phyloP scores from a whole-genome alignment of 1,284 basidiomycete species.

The Naganishia liquefaciens region DNA sequence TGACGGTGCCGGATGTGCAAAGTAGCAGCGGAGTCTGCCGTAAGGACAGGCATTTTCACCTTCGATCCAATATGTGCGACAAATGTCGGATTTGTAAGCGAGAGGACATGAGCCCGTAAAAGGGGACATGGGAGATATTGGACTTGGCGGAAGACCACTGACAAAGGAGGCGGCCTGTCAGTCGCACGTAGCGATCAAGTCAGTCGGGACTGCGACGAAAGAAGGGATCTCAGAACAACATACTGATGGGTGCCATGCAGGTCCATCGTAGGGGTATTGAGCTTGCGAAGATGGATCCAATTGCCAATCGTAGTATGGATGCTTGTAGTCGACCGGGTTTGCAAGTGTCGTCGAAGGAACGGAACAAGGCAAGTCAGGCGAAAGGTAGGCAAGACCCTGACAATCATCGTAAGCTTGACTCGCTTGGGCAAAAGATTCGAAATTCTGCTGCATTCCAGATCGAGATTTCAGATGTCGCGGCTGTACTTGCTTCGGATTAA shows the following conservation, averaged over 20 bases:
- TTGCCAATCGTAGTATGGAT: neutral
- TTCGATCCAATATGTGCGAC: constrained; percentile 21
- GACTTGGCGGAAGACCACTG: neutral
- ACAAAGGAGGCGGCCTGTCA: too few species aligned
- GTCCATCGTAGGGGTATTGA: neutral
- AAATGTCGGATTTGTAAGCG: constrained; percentile 24
- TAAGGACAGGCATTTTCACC: constrained; percentile 12
- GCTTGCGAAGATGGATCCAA: neutral
- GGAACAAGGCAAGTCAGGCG: neutral
- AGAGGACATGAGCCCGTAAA: neutral
- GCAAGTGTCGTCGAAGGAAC: neutral
- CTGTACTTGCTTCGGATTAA: neutral
- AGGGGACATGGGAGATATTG: too few species aligned
- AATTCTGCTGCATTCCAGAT: neutral
- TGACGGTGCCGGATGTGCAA: constrained; percentile 16
- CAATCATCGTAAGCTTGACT: neutral
- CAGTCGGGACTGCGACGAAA: neutral
- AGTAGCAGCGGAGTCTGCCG: constrained; percentile 12
- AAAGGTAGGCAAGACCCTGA: neutral
- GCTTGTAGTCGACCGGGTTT: neutral
- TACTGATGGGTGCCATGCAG: constrained; percentile 5
- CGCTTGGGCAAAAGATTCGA: neutral
- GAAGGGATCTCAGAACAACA: neutral
- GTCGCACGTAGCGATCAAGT: neutral
- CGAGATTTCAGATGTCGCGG: neutral